A percentile compares a stretch with the other conserved stretches of the same genome.
Conservation (phyloP, 805 yeast genomes). For the Ogataea zsoltii region DNA sequence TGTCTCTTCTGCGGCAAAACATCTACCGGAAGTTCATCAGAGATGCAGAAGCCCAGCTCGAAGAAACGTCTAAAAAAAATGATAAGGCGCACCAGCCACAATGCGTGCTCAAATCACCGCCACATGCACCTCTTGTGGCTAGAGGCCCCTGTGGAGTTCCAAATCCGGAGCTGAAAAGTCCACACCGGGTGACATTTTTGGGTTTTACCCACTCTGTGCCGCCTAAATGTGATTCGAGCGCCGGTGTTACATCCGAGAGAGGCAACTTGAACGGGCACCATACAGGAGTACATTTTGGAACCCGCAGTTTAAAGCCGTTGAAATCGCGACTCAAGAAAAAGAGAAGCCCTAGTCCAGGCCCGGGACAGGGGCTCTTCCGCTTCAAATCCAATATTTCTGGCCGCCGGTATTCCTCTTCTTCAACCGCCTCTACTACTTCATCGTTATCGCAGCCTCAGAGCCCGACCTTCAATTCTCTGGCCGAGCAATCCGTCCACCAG, state of each 20-base stretch:
- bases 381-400: slow-evolving; percentile 10
- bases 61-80: background rate
- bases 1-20: slow-evolving; percentile 24
- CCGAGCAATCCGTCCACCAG: slow-evolving; percentile 9
- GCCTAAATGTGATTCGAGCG: background rate
- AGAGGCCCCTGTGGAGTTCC: slow-evolving; percentile 15
- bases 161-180: slow-evolving; percentile 5
- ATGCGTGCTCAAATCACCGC: too few relatives aligned
- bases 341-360: slow-evolving; percentile 4
- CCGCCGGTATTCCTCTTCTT: slow-evolving; percentile 12
- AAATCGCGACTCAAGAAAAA: slow-evolving; percentile 16
- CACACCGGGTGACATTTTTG: background rate
- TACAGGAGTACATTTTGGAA: slow-evolving; percentile 8
- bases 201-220: background rate
- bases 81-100: background rate
- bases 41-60: slow-evolving; percentile 11
- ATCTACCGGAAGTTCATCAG: slow-evolving; percentile 22
- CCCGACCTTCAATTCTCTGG: slow-evolving; percentile 6
- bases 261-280: background rate
- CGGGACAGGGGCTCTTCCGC: slow-evolving; percentile 9
- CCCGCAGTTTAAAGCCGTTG: slow-evolving; percentile 12
- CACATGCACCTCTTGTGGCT: background rate
- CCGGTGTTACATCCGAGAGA: background rate
- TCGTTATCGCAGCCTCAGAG: slow-evolving; percentile 10
- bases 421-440: slow-evolving; percentile 10